These are phyloP conservation scores for Plectosphaerella sp. DNA, from an alignment of 2,329 filamentous ascomycete species.

Conservation along the genomic window DNA sequence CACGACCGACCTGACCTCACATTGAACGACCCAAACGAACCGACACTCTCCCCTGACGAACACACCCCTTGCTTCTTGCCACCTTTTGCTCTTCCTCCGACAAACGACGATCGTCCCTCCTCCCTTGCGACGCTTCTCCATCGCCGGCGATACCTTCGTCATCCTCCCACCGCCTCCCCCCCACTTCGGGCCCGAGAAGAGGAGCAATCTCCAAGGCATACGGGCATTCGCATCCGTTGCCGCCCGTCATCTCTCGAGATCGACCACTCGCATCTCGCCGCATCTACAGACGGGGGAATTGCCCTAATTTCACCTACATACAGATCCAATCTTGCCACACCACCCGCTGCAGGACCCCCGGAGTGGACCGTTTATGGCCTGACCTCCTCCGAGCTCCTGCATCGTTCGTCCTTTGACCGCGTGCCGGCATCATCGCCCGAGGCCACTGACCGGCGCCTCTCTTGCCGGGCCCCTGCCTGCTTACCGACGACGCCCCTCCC, in stretches of 20 bases:
- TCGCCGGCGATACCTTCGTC: too few species aligned
- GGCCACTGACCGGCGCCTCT: neutral
- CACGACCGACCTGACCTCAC: too few species aligned
- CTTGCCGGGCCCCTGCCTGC: neutral
- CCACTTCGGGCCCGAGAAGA: too few species aligned
- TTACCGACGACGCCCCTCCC: neutral
- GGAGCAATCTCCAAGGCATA: too few species aligned
- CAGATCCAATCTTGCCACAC: neutral
- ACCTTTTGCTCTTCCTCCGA: too few species aligned
- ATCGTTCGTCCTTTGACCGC: neutral
- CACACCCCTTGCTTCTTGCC: too few species aligned
- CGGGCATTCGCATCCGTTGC: too few species aligned
- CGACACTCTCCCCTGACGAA: too few species aligned
- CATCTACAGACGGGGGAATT: neutral
- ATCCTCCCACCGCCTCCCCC: too few species aligned
- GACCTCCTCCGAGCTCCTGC: neutral
- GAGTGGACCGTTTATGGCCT: neutral
- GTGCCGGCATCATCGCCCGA: neutral
- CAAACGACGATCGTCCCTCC: too few species aligned
- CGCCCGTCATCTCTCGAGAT: neutral
- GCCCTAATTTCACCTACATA: conserved; percentile 1
- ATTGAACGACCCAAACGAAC: too few species aligned
- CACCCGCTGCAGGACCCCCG: neutral
- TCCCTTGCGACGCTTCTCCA: too few species aligned
- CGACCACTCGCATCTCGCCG: neutral